Evolutionary conservation across 805 yeast genomes (phyloP).

Genomic region (Candida pseudofarinosa): DNA sequence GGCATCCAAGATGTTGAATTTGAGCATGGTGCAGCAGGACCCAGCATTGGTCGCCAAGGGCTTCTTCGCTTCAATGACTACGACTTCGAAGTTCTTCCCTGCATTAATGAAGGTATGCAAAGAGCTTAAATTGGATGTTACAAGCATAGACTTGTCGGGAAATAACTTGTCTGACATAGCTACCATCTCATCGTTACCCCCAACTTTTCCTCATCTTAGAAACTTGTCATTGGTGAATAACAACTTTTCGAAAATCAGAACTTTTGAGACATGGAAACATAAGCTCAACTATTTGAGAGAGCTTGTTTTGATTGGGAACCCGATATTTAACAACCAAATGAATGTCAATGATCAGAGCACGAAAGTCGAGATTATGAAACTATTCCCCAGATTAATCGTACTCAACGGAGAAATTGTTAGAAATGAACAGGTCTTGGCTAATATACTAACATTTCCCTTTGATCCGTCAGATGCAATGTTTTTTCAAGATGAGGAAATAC

Average conservation of each 20-base stretch:
- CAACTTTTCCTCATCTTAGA: conserved; percentile 67
- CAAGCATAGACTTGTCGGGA: conserved; percentile 62
- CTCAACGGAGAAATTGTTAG: conserved; percentile 77
- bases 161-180: conserved; percentile 60
- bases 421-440: conserved; percentile 58
- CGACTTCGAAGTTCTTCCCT: conserved; percentile 79
- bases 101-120: conserved; percentile 83
- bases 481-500: conserved; percentile 74
- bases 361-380: conserved; percentile 57
- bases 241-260: conserved; percentile 51
- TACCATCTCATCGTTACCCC: conserved; percentile 59
- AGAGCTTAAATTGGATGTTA: conserved; percentile 51
- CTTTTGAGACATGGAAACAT: conserved; percentile 71
- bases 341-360: conserved; percentile 36
- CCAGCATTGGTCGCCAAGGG: conserved; percentile 57
- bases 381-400: conserved; percentile 77
- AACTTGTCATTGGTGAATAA: conserved; percentile 82
- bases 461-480: conserved; percentile 59
- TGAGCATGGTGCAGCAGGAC: conserved; percentile 63
- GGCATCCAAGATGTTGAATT: conserved; percentile 60
- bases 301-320: conserved; percentile 74
- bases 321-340: conserved; percentile 43
- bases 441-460: conserved; percentile 54
- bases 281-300: conserved; percentile 74
- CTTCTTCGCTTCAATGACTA: conserved; percentile 54